phyloP scores from a whole-genome alignment of 345 rosid species.

The Cardamine occulta region DNA sequence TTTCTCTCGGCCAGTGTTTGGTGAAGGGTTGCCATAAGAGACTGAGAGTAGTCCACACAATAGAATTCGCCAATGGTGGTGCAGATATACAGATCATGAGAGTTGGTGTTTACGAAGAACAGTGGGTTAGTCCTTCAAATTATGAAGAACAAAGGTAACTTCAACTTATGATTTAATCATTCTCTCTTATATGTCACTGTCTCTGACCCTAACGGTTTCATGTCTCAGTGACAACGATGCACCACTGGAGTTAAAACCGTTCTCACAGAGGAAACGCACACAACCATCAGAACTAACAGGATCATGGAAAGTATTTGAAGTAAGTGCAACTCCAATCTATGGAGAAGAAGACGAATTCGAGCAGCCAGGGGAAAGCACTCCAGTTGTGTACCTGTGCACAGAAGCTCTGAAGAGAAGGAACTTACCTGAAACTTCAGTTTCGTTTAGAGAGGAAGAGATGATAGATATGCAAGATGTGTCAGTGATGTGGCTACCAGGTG shows the following conservation, averaged over 20 bases:
- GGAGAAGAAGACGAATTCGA: constrained; percentile 55
- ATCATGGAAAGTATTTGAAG: constrained; percentile 94
- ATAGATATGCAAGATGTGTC: constrained; percentile 75
- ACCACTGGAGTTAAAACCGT: constrained; percentile 62
- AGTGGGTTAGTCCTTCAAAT: constrained; percentile 80
- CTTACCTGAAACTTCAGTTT: constrained; percentile 61
- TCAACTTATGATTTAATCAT: not conserved
- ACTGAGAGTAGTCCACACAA: constrained; percentile 84
- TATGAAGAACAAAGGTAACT: constrained; percentile 63
- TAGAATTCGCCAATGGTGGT: constrained; percentile 79
- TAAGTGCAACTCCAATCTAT: constrained; percentile 77
- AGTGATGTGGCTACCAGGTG: constrained; percentile 85
- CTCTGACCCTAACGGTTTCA: constrained; percentile 20
- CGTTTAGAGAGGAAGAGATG: constrained; percentile 85
- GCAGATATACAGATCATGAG: constrained; percentile 86
- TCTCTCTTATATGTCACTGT: not conserved
- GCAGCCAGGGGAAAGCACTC: constrained; percentile 43
- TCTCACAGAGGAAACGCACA: constrained; percentile 72
- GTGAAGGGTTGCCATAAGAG: constrained; percentile 98
- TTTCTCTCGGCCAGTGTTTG: constrained; percentile 58
- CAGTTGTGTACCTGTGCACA: constrained; percentile 76
- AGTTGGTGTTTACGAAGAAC: constrained; percentile 90
- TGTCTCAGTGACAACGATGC: constrained; percentile 52
- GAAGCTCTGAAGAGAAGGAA: constrained; percentile 82
- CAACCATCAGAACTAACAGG: constrained; percentile 78